Percentiles rank a stretch among this genome's conserved stretches.
phyloP scores from a whole-genome alignment of 257 asterid genomes.

The Capsicum chinense region DNA sequence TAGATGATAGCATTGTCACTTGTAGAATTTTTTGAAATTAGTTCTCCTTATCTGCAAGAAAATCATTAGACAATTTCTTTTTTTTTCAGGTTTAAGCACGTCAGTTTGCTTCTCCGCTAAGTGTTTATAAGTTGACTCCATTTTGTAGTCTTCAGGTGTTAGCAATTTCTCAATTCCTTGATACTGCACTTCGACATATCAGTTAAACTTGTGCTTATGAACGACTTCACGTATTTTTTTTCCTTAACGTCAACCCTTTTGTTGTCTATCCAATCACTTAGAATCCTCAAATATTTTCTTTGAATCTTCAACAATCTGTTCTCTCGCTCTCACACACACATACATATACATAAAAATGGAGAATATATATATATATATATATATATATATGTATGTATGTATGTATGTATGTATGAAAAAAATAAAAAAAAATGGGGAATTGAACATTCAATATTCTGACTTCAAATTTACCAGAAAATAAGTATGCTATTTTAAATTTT shows the following conservation, averaged over 20 bases:
- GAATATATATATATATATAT: too few relatives aligned
- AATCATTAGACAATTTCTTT: not conserved
- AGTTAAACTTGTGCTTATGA: too few relatives aligned
- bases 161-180: too few relatives aligned
- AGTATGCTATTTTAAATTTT: too few relatives aligned
- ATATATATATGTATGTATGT: not conserved
- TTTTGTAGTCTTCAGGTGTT: not conserved
- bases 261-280: slow-evolving; percentile 59
- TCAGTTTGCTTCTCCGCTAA: not conserved
- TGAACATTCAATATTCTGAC: not conserved
- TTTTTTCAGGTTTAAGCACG: too few relatives aligned
- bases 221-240: not conserved
- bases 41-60: not conserved
- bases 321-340: slow-evolving; percentile 36
- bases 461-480: not conserved
- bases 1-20: not conserved
- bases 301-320: slow-evolving; percentile 41
- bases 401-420: too few relatives aligned
- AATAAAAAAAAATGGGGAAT: not conserved
- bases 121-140: not conserved
- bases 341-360: too few relatives aligned
- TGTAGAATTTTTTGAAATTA: not conserved
- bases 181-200: too few relatives aligned
- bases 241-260: slow-evolving; percentile 50
- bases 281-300: slow-evolving; percentile 47